Evolutionary conservation across 1,284 basidiomycete genomes (phyloP).

Genomic region (Apiotrichum domesticum): DNA sequence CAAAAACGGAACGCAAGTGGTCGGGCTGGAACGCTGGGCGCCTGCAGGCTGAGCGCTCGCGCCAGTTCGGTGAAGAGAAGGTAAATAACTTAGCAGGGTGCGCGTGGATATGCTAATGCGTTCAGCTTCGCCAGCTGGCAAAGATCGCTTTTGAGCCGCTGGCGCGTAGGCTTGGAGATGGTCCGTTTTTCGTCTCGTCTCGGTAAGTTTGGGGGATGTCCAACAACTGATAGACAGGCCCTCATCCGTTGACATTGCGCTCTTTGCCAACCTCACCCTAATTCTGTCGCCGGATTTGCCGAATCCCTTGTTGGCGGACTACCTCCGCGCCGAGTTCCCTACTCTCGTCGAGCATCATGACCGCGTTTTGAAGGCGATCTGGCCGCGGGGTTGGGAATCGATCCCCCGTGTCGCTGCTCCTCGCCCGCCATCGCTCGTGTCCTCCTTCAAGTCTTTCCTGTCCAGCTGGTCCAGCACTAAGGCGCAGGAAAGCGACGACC

Average conservation of each 20-base stretch:
- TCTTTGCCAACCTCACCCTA: conserved; percentile 45
- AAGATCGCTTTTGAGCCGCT: conserved; percentile 29
- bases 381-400: conserved; percentile 16
- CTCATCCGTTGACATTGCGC: conserved; percentile 37
- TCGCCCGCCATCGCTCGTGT: not conserved
- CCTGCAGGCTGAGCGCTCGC: conserved; percentile 27
- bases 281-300: conserved; percentile 41
- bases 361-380: conserved; percentile 20
- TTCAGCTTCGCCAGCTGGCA: conserved; percentile 12
- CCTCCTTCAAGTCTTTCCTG: not conserved
- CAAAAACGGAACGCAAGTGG: conserved; percentile 31
- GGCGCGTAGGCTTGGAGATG: conserved; percentile 23
- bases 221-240: conserved; percentile 22
- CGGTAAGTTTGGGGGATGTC: conserved; percentile 17
- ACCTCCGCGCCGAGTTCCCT: conserved; percentile 35
- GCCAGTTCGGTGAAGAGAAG: conserved; percentile 37
- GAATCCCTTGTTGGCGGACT: conserved; percentile 36
- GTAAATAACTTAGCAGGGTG: conserved; percentile 12
- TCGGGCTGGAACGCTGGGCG: conserved; percentile 31
- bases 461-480: not conserved
- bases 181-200: conserved; percentile 28
- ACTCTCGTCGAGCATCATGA: conserved; percentile 34
- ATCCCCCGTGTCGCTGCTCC: conserved; percentile 6
- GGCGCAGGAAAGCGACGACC: not conserved
- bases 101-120: not conserved